Percentiles rank a stretch among this genome's conserved stretches.
Evolutionary conservation across 2,329 filamentous ascomycete species (phyloP).

Genomic region (Thelonectria blattea): DNA sequence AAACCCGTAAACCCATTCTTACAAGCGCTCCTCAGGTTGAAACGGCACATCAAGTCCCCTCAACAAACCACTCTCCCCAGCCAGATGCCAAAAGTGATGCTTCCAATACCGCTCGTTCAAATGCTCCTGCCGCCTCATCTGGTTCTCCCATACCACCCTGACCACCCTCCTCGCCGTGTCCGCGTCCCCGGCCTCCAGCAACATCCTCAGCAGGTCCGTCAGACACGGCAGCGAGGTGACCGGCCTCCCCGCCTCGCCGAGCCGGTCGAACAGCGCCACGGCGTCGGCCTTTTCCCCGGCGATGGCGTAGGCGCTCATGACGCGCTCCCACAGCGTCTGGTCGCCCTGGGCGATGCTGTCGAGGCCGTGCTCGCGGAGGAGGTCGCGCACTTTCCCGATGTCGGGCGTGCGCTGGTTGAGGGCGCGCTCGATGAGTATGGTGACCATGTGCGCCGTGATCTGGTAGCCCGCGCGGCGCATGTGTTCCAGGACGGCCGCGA

Average conservation of each 20-base stretch:
- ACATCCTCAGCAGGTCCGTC: constrained; percentile 48
- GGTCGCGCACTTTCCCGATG: constrained; percentile 61
- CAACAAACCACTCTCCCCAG: constrained; percentile 49
- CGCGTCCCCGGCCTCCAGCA: constrained; percentile 35
- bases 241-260: constrained; percentile 47
- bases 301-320: constrained; percentile 70
- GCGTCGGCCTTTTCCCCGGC: constrained; percentile 57
- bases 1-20: neutral
- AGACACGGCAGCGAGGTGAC: constrained; percentile 52
- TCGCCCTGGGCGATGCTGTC: constrained; percentile 51
- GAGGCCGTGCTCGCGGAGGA: constrained; percentile 65
- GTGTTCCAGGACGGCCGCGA: constrained; percentile 66
- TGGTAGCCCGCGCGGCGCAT: constrained; percentile 61
- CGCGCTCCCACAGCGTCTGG: constrained; percentile 71
- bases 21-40: constrained; percentile 9
- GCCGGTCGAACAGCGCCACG: constrained; percentile 54
- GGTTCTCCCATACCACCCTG: constrained; percentile 36
- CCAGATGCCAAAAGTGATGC: constrained; percentile 59
- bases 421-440: constrained; percentile 72
- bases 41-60: constrained; percentile 30
- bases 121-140: constrained; percentile 32
- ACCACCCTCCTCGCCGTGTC: constrained; percentile 45
- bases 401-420: constrained; percentile 65
- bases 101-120: constrained; percentile 48
- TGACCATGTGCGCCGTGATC: constrained; percentile 72